Percentiles rank a stretch among this genome's conserved stretches.
Conservation (phyloP, 2,329 filamentous ascomycete species). For the Fusarium tjaetaba region DNA sequence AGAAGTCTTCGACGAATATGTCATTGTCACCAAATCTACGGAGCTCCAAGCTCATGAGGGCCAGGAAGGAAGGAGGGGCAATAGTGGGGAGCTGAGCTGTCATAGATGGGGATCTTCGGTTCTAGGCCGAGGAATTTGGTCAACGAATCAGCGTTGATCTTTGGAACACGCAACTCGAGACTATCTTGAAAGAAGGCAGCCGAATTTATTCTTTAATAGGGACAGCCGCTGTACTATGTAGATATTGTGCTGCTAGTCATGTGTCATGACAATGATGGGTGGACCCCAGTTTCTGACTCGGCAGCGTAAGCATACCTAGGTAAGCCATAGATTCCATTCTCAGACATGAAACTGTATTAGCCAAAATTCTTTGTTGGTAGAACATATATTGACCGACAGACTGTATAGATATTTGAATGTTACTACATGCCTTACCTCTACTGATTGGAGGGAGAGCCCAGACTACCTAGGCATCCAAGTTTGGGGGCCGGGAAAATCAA, state of each 20-base stretch:
- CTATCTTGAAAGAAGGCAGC: not conserved
- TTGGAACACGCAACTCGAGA: not conserved
- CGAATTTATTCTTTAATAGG: not conserved
- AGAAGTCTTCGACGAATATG: not conserved
- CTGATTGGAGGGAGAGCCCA: not conserved
- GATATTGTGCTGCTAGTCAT: too few species aligned
- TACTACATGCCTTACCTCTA: not conserved
- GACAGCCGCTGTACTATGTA: too few species aligned
- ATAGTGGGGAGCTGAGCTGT: slow-evolving; percentile 23
- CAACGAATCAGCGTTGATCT: not conserved
- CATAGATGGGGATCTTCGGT: not conserved
- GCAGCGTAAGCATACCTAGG: not conserved
- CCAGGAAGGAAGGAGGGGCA: slow-evolving; percentile 18
- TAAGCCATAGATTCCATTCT: not conserved
- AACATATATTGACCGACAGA: accelerated
- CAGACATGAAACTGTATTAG: not conserved
- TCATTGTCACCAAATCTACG: not conserved
- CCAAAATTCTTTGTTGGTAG: not conserved
- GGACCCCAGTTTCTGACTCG: not conserved
- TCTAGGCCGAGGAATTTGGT: not conserved
- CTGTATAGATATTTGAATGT: accelerated
- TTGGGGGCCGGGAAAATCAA: not conserved
- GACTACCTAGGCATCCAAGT: not conserved
- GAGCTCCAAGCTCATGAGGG: slow-evolving; percentile 13
- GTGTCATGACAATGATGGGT: not conserved